Evolutionary conservation across 345 rosid genomes (phyloP), one percentile per base, ranked within the genome.

Genomic region (Chamaenerion angustifolium): DNA sequence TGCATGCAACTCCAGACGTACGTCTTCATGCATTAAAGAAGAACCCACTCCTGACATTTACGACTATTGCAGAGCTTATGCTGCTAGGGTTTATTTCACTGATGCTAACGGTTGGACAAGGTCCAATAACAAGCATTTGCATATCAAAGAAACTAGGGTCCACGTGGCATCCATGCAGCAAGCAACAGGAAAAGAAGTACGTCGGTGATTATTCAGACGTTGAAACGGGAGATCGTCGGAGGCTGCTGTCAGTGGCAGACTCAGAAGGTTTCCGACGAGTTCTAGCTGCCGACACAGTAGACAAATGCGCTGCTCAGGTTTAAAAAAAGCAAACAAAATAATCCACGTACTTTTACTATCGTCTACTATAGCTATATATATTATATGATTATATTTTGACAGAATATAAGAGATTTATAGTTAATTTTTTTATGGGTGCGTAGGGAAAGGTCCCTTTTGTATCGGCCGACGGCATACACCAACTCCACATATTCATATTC

Each of bases 401-500:
- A 31, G 6, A 31, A 31, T 31, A 5, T 5, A 3, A 3, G 37
- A 31, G 37, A 31, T 31, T 23, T 2, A 23, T 5, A 2, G 5
- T 2, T 23, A 23, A 23, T 23, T 31, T n/a, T 16, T 51, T 51
- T 51, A 6, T 56, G 49, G 43, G 12, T 45, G 17, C 15, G 31
- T 74, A 87, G 98, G 90, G 81, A 0, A 70, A 77, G 69, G 95
- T 88, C 8, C 68, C 96, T 10, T 74, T 92, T 59, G 77, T 92
- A 16, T 92, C 99, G 2, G 48, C 78, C 1, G 82, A 80, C 23
- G 99, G 94, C 0, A 75, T 88, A 55, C 90, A 92, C 42, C 95
- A 88, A 65, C 90, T 92, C 18, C 99, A 92, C 57, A 70, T 80
- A 49, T 87, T 92, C 74, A 84, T 92, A 67, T 92, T 92, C 53